A percentile compares a stretch with the other conserved stretches of the same genome.
Conservation (phyloP, 2,329 filamentous ascomycete species). For the Aspergillus sojae region DNA sequence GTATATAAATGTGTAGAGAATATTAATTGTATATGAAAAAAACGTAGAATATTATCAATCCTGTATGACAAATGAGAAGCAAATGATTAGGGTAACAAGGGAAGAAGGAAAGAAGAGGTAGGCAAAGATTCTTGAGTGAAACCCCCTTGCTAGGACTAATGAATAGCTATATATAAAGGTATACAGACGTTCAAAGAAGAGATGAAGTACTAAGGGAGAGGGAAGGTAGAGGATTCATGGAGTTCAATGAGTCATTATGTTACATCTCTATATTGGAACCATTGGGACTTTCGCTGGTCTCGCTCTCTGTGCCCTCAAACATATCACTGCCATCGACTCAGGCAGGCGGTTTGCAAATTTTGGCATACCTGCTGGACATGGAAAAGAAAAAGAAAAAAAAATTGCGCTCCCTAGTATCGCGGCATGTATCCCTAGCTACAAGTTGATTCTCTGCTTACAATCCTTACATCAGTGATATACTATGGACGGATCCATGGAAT, state of each 20-base stretch:
- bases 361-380: no score
- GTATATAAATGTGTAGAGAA: not conserved
- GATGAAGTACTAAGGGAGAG: not conserved
- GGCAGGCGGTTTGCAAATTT: no score
- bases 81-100: no score
- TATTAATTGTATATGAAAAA: not conserved
- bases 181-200: not conserved
- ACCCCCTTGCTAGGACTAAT: not conserved
- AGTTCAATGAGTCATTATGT: not conserved
- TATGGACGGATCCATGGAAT: not conserved
- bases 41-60: not conserved
- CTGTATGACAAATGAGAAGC: not conserved
- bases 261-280: not conserved
- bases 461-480: not conserved
- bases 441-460: not conserved
- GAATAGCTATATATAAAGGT: not conserved
- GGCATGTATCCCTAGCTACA: not conserved
- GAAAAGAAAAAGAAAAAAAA: no score
- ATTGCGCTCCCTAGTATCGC: no score
- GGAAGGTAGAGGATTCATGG: not conserved
- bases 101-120: not conserved
- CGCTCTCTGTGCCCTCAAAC: no score
- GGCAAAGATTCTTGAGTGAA: not conserved
- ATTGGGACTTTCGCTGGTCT: not conserved
- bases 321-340: no score